A percentile compares a stretch with the other conserved stretches of the same genome.
Conservation (phyloP, 202 grass and related monocot species). For the Cymbopogon flexuosus region DNA sequence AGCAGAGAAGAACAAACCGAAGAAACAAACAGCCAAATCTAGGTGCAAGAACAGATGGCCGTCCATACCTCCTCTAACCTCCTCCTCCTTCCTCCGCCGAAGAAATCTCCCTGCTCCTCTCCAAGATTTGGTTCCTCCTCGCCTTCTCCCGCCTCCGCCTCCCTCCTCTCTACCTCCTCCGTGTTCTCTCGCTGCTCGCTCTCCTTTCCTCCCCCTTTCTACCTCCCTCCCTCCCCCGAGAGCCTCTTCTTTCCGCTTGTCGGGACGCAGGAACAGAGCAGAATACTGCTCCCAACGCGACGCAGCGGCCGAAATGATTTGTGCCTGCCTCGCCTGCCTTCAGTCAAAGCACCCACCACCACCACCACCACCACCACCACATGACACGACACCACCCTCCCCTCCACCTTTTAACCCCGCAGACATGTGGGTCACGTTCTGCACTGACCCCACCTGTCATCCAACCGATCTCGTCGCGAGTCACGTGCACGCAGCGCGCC, state of each 20-base stretch:
- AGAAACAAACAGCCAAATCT: conserved; percentile 6
- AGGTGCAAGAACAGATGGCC: background rate
- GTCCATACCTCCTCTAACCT: conserved; percentile 9
- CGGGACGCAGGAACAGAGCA: conserved; percentile 31
- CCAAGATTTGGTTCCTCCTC: background rate
- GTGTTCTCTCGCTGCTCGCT: background rate
- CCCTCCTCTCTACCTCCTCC: background rate
- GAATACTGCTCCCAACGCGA: conserved; percentile 14
- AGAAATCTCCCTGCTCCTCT: background rate
- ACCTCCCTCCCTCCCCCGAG: background rate
- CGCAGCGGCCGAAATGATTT: conserved; percentile 52
- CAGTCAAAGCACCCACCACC: conserved; percentile 49
- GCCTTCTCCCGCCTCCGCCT: background rate
- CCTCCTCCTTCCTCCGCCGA: background rate
- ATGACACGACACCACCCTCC: background rate
- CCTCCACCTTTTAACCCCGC: fast-evolving
- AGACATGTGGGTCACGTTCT: fast-evolving
- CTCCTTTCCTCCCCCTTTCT: background rate
- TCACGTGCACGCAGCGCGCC: background rate
- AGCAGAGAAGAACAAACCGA: background rate
- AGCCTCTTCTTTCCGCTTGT: conserved; percentile 37
- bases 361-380: background rate
- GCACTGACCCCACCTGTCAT: fast-evolving
- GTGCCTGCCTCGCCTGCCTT: conserved; percentile 17
- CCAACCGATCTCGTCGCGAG: fast-evolving